Evolutionary conservation across 768 basidiomycete species (phyloP).

Genomic region (Lactarius indigo): DNA sequence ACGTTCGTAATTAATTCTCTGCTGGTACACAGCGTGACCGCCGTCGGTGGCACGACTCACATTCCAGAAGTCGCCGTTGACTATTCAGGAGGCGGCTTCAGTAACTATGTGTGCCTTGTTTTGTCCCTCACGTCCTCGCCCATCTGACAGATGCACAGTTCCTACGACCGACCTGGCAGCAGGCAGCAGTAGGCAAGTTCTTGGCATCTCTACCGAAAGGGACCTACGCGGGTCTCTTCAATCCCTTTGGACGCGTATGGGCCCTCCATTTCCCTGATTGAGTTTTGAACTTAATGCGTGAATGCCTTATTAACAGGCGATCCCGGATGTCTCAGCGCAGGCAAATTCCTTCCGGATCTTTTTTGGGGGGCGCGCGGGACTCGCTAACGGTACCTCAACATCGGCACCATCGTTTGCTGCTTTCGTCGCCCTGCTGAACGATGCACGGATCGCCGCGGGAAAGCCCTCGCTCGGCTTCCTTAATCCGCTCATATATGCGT

Average conservation of each 20-base stretch:
- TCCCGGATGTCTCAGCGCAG: constrained; percentile 61
- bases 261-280: neutral
- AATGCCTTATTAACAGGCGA: constrained; percentile 35
- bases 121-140: neutral
- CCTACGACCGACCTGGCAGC: constrained; percentile 51
- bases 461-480: too few relatives aligned
- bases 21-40: constrained; percentile 42
- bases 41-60: constrained; percentile 59
- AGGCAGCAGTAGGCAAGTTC: constrained; percentile 40
- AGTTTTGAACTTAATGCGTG: neutral
- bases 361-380: constrained; percentile 33
- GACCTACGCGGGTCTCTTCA: constrained; percentile 48
- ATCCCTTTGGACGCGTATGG: constrained; percentile 52
- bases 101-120: constrained; percentile 50
- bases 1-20: neutral
- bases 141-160: constrained; percentile 36
- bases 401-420: constrained; percentile 56
- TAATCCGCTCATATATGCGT: too few relatives aligned
- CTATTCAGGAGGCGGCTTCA: constrained; percentile 76
- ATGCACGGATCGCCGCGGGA: too few relatives aligned
- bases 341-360: constrained; percentile 43
- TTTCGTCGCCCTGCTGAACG: too few relatives aligned
- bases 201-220: constrained; percentile 42
- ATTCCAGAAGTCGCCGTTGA: constrained; percentile 56
- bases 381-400: constrained; percentile 56